phyloP scores from a whole-genome alignment of 768 basidiomycete species.

The Cantharellus anzutake region DNA sequence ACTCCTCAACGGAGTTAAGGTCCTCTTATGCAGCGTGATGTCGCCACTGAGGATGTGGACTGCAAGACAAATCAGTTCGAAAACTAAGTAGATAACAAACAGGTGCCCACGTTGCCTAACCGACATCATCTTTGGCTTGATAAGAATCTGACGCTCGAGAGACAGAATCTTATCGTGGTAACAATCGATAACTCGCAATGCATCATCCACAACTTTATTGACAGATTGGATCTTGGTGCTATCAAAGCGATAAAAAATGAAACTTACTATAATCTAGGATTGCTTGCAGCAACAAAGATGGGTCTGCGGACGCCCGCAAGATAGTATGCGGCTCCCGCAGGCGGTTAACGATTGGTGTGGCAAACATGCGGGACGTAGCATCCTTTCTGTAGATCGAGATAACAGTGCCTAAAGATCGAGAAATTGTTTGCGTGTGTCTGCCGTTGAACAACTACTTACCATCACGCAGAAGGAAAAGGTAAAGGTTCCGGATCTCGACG shows the following conservation, averaged over 20 bases:
- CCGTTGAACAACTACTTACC: constrained; percentile 19
- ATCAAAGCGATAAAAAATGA: background rate
- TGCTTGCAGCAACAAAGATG: constrained; percentile 48
- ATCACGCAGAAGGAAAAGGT: constrained; percentile 46
- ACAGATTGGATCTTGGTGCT: too few relatives aligned
- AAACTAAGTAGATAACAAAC: background rate
- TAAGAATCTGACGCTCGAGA: constrained; percentile 38
- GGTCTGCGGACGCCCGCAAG: constrained; percentile 41
- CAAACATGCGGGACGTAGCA: constrained; percentile 21
- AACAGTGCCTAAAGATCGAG: constrained; percentile 29
- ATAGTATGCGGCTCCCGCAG: constrained; percentile 38
- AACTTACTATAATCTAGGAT: constrained; percentile 35
- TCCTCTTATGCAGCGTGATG: constrained; percentile 52
- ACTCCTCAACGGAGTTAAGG: constrained; percentile 50
- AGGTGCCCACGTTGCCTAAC: constrained; percentile 31
- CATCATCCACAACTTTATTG: constrained; percentile 41
- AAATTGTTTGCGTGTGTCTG: too few relatives aligned
- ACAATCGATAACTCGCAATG: constrained; percentile 24
- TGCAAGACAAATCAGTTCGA: constrained; percentile 12
- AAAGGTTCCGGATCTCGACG: constrained; percentile 43
- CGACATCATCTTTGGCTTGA: constrained; percentile 40
- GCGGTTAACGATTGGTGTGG: constrained; percentile 37
- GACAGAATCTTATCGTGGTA: constrained; percentile 43
- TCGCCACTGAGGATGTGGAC: constrained; percentile 65
- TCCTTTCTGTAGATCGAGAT: constrained; percentile 36